Evolutionary conservation across 768 basidiomycete genomes (phyloP), one percentile per base, ranked within the genome.

Genomic region (Leccinum boreale): DNA sequence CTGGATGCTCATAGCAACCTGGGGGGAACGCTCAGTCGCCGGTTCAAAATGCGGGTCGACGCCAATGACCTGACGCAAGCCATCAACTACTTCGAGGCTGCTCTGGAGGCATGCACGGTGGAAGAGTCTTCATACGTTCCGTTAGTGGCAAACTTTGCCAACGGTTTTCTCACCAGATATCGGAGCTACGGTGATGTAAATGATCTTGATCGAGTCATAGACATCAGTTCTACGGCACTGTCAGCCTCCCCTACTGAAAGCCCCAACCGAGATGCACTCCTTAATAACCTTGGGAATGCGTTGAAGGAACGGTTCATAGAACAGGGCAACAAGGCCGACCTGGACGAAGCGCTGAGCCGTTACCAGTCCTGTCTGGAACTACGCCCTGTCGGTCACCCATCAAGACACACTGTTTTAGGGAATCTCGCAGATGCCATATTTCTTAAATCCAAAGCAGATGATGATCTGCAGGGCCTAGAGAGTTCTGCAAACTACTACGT

Each of bases 381-480:
- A 49, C 68, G 69, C 24, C 62, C 62, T 50, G 65, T 58, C 1
- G 67, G 62, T 15, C 62, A 65, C 53, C 48, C 57, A 17, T 47
- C n/a, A 19, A 65, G 63, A 39, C 19, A 33, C 11, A 31, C 21
- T 14, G 39, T 50, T 45, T 54, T 70, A 29, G 55, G 52, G 5
- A 65, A 61, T 39, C 61, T 76, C 6, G 72, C 63, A 9, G 58
- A 46, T 48, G 57, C 64, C 0, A 56, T 73, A 24, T 50, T 57
- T 21, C 5, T 31, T 58, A 67, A 57, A 23, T 76, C 66, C 60
- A 65, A 69, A 33, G 26, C 53, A 15, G 57, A 66, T 5, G 65
- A 70, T 3, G 55, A 64, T 12, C 39, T 57, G 19, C 55, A 58
- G 49, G 70, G 75, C 53, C 33, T 76, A 29, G 62, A 73, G 46